Conservation (phyloP, 345 rosid genomes). For the Eutrema heterophyllum region DNA sequence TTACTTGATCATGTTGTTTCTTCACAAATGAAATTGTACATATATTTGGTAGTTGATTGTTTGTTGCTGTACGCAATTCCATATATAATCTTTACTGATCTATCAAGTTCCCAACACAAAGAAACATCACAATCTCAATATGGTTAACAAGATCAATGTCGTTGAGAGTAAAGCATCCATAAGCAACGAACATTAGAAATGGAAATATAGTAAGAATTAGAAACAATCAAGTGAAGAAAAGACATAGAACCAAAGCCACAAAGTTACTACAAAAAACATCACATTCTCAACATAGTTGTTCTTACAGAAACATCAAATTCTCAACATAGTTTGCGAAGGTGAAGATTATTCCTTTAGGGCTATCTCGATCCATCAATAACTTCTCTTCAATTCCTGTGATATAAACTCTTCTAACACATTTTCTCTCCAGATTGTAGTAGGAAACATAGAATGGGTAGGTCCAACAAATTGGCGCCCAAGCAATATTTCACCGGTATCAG, state of each 20-base stretch:
- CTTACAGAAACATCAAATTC: not conserved
- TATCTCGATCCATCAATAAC: not conserved
- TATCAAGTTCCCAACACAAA: not conserved
- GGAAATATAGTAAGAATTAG: not conserved
- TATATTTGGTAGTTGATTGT: not conserved
- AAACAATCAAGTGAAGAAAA: not conserved
- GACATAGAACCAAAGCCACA: not conserved
- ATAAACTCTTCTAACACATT: no score
- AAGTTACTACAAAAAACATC: no score
- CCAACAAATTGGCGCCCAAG: no score
- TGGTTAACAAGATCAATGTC: not conserved
- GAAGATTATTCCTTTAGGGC: not conserved
- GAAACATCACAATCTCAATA: not conserved
- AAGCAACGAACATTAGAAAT: not conserved
- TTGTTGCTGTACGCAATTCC: not conserved
- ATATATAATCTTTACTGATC: not conserved
- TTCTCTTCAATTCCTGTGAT: not conserved
- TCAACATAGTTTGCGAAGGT: not conserved
- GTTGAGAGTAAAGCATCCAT: not conserved
- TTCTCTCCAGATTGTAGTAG: no score
- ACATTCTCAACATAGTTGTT: not conserved
- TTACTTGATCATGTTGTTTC: not conserved
- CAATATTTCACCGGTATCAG: no score
- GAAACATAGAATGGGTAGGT: no score
- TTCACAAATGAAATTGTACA: conserved; percentile 5